Evolutionary conservation across 176 grass and related monocot species (phyloP).

Genomic region (Pontederia paniculata): DNA sequence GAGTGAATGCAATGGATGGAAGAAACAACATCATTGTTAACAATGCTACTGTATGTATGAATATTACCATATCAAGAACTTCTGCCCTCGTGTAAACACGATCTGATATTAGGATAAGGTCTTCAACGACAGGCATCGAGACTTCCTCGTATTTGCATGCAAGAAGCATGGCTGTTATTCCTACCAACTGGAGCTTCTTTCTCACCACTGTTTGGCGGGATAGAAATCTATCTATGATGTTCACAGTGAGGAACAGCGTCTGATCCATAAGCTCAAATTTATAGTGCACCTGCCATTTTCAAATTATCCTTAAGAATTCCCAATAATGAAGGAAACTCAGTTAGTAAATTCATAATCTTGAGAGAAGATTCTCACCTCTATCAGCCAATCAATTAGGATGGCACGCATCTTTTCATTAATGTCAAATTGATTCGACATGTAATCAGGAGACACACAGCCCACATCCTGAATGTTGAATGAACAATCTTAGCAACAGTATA

Average conservation of each 20-base stretch:
- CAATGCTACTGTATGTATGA: background rate
- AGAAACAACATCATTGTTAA: background rate
- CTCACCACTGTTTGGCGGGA: slow-evolving; percentile 49
- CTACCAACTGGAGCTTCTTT: slow-evolving; percentile 84
- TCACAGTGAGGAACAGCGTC: slow-evolving; percentile 83
- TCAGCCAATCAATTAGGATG: slow-evolving; percentile 79
- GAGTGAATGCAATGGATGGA: background rate
- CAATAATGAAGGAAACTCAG: background rate
- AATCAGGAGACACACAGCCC: slow-evolving; percentile 49
- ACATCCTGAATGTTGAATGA: slow-evolving; percentile 26
- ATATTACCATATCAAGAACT: slow-evolving; percentile 82
- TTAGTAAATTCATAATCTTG: background rate
- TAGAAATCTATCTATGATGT: slow-evolving; percentile 91
- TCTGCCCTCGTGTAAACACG: slow-evolving; percentile 52
- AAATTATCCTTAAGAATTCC: background rate
- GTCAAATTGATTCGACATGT: slow-evolving; percentile 71
- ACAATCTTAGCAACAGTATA: background rate
- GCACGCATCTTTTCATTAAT: slow-evolving; percentile 91
- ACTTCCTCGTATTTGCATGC: slow-evolving; percentile 94
- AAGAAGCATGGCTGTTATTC: slow-evolving; percentile 87
- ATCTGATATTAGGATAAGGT: slow-evolving; percentile 68
- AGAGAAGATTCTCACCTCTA: slow-evolving; percentile 49
- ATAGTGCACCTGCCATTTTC: slow-evolving; percentile 58
- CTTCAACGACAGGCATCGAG: slow-evolving; percentile 76
- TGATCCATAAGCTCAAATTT: slow-evolving; percentile 91